Base-by-base conservation (phyloP, 2,329 filamentous ascomycete genomes). In the Plectosphaerella plurivora region DNA sequence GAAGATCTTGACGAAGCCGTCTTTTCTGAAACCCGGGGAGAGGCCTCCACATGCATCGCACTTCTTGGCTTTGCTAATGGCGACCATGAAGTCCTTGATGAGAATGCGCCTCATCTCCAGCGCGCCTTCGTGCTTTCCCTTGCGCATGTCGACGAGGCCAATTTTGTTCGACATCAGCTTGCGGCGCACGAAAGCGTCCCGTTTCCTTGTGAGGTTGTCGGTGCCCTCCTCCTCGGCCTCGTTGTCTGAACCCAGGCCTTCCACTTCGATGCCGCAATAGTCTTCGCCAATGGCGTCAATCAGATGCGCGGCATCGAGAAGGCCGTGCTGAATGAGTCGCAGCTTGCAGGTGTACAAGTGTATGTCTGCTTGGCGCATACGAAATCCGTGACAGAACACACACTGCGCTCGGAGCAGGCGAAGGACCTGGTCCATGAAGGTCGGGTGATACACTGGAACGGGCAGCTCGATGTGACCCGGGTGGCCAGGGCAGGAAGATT, bases 401-500 rank as follows among this genome's bases (percentile, higher is more conserved):
- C 94, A 99, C 69, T 93, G 88, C 51, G 90, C 88, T 61, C 91
- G 86, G 18, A 99, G 79, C 45, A 99, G 77, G 45, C 89, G 87
- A 57, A 95, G 82, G 50, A 92, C 82, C 68, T 97, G 92, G 66
- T 97, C 92, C 77, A 99, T 88, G 65, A 97, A 97, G 2, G 91
- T 88, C n/a, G 93, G 90, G 69, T 99, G 93, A 68, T 97, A 99
- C 50, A 97, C 89, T 46, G 89, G 90, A 12, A 92, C 87, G 14
- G 94, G 92, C 12, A 99, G 84, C 62, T 97, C 91, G 68, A 99
- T 96, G 66, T 99, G 94, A 50, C 94, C 95, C 54, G 88, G 83
- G 74, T 99, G 95, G 53, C 95, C 95, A 7, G 93, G 91, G 68
- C 95, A 99, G 61, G 83, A 83, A 65, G 85, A 81, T 56, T 86